phyloP scores from a whole-genome alignment of 768 basidiomycete genomes.

The Phanerochaete sordida region DNA sequence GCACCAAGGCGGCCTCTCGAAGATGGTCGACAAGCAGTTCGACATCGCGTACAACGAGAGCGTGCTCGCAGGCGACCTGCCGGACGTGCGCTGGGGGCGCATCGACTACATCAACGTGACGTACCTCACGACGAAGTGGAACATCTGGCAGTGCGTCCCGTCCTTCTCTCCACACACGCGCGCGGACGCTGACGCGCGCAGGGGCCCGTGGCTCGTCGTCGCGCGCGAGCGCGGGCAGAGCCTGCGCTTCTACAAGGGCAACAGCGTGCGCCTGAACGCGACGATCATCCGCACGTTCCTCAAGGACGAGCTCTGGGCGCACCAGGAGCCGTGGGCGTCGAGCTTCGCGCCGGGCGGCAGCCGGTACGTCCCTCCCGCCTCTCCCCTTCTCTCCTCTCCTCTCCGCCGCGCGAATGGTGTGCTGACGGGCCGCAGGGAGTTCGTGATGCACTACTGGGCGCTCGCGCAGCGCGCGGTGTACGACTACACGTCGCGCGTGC shows the following conservation, averaged over 20 bases:
- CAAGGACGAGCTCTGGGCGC: constrained; percentile 56
- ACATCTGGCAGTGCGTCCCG: constrained; percentile 69
- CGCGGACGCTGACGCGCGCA: constrained; percentile 27
- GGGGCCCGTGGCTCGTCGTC: constrained; percentile 76
- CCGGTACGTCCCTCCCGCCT: constrained; percentile 59
- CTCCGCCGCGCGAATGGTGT: no score
- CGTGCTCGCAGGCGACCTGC: constrained; percentile 54
- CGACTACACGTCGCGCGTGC: constrained; percentile 47
- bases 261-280: constrained; percentile 55
- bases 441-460: constrained; percentile 58
- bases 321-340: constrained; percentile 65
- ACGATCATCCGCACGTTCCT: constrained; percentile 67
- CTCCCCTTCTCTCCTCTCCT: no score
- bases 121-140: constrained; percentile 80
- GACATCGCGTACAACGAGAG: constrained; percentile 72
- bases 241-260: constrained; percentile 77
- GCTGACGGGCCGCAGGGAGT: constrained; percentile 49
- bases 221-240: constrained; percentile 67
- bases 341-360: constrained; percentile 74
- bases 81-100: constrained; percentile 76
- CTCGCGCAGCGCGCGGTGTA: constrained; percentile 47
- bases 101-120: constrained; percentile 89
- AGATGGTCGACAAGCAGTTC: constrained; percentile 68
- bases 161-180: background rate
- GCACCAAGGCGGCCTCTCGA: constrained; percentile 55